Base-by-base conservation (phyloP, 306 rosid genomes). In the Argentina anserina region DNA sequence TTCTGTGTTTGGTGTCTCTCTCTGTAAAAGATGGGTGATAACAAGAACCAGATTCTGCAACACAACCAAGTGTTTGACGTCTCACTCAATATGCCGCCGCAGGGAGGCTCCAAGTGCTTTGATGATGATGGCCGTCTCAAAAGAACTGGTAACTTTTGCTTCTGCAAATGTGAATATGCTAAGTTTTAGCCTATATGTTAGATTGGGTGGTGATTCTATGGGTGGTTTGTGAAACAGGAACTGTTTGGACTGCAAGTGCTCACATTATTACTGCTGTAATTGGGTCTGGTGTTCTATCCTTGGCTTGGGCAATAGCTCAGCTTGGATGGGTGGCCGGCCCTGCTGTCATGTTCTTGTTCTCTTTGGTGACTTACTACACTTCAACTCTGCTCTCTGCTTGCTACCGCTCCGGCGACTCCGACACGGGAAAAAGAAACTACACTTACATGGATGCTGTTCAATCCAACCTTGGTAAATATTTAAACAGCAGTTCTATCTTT, bases 271-370 rank as follows among this genome's bases (percentile, higher is more conserved):
- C 97, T 1, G 97, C 97, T 21, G 97, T 90, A 56, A 87, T 90
- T 49, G 97, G 97, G 0, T 88, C 97, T 17, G 97, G 97, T 7
- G 97, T 90, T 33, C 52, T 90, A 21, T 84, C 97, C 3, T 70
- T 90, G 80, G 97, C 94, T 29, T 90, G 93, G 93, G 93, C 97
- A 14, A 76, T 70, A 18, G 93, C 97, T 43, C 97, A 90, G 76
- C 86, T 90, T 42, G 97, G 97, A 78, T 90, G 94, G 97, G 43
- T 90, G 47, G 90, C 87, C 33, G 97, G 97, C 6, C 84, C 89
- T 31, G 58, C 67, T 28, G 82, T 78, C 2, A 89, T 90, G 85
- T 10, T 81, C 29, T 42, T 88, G 63, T 90, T 90, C 82, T 79
- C 95, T 18, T 7, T 66, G 21, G 84, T 90, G 1, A 90, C 97